phyloP scores from a whole-genome alignment of 2,329 filamentous ascomycete genomes.

The Fusarium verrucosum region DNA sequence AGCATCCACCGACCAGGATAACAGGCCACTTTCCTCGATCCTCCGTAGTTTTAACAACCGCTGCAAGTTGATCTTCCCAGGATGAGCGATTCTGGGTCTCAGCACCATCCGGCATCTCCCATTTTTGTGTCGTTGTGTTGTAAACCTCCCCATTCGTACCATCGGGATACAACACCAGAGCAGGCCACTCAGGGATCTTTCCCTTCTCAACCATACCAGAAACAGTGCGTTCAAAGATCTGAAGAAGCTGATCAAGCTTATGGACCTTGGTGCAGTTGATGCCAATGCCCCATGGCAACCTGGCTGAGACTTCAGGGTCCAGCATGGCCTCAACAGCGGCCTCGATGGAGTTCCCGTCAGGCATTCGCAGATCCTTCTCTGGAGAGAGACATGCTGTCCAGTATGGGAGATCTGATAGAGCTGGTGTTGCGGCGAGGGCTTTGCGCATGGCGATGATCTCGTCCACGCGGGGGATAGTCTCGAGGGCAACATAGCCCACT shows the following conservation, averaged over 20 bases:
- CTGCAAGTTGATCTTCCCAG: conserved; percentile 59
- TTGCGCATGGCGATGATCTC: conserved; percentile 68
- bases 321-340: conserved; percentile 52
- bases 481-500: conserved; percentile 67
- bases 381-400: conserved; percentile 74
- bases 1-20: conserved; percentile 64
- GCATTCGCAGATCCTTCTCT: conserved; percentile 60
- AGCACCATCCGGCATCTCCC: conserved; percentile 57
- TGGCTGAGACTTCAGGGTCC: conserved; percentile 33
- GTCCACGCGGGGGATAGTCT: conserved; percentile 71
- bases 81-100: conserved; percentile 40
- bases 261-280: conserved; percentile 75
- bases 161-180: conserved; percentile 72
- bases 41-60: conserved; percentile 52
- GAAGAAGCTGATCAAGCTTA: conserved; percentile 66
- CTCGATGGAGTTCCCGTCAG: conserved; percentile 61
- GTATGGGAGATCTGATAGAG: conserved; percentile 52
- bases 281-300: conserved; percentile 68
- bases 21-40: conserved; percentile 53
- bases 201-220: conserved; percentile 49
- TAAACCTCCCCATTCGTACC: conserved; percentile 75
- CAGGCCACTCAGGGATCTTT: conserved; percentile 55
- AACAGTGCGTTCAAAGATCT: conserved; percentile 62
- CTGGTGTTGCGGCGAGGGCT: conserved; percentile 48
- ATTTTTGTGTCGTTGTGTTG: conserved; percentile 68